Evolutionary conservation across 2,329 filamentous ascomycete species (phyloP).

Genomic region (Aureobasidium sp.): DNA sequence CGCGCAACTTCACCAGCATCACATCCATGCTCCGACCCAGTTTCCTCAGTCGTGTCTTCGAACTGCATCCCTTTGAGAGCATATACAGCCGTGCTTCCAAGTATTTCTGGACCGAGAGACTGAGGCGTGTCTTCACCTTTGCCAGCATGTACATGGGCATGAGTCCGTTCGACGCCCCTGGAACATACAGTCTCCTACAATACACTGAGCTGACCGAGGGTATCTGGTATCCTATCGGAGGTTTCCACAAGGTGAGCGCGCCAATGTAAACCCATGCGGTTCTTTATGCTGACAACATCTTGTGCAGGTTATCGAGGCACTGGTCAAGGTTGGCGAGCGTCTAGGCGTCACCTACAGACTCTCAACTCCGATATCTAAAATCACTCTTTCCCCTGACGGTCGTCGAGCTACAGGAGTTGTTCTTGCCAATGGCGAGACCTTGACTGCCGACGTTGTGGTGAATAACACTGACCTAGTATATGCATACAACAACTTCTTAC

Average conservation of each 20-base stretch:
- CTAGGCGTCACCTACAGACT: conserved; percentile 56
- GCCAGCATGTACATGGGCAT: conserved; percentile 80
- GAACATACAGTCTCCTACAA: conserved; percentile 64
- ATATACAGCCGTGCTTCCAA: conserved; percentile 57
- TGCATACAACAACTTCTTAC: conserved; percentile 63
- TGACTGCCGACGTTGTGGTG: conserved; percentile 58
- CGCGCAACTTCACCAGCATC: conserved; percentile 57
- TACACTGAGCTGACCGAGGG: conserved; percentile 70
- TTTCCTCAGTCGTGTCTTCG: conserved; percentile 51
- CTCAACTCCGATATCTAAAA: conserved; percentile 46
- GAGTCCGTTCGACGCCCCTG: conserved; percentile 67
- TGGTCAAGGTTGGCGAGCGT: conserved; percentile 55
- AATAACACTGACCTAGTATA: conserved; percentile 69
- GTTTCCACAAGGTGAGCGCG: conserved; percentile 52
- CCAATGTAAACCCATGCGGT: not conserved
- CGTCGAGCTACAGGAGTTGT: conserved; percentile 50
- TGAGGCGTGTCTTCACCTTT: conserved; percentile 66
- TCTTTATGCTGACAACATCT: not conserved
- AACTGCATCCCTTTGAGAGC: conserved; percentile 61
- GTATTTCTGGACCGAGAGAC: conserved; percentile 62
- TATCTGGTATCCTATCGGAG: conserved; percentile 66
- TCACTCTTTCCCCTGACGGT: conserved; percentile 46
- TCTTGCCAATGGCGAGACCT: conserved; percentile 48
- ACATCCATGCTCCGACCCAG: conserved; percentile 48
- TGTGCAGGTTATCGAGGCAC: conserved; percentile 44